Base-by-base conservation (phyloP, 2,329 filamentous ascomycete genomes). In the Fusarium sp. region DNA sequence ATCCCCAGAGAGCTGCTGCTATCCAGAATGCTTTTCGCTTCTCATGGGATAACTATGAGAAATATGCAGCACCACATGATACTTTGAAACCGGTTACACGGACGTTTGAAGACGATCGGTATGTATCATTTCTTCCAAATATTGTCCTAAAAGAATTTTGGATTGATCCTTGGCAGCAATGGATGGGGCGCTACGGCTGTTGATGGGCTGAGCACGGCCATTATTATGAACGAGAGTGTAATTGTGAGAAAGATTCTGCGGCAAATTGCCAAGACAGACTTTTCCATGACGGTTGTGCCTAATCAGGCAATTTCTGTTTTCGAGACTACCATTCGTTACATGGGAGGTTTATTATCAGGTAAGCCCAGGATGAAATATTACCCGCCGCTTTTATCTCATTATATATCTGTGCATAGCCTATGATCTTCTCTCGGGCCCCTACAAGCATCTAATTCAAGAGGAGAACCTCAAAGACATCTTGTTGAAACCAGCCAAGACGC, bases 131-230 rank as follows among this genome's bases (percentile, higher is more conserved):
- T 19, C 19, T 19, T 19, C 19, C 19, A 19, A 19, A 19, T 19
- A 19, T 3, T 19, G 19, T 3, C 19, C 19, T 19, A 19, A 19
- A 19, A 28, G 8, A 28, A 28, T 28, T 13, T 13, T 5, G 19
- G 19, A 19, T 19, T 19, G 19, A 19, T 19, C 19, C 19, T 3
- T 19, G 19, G 6, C n/a, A 72, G 69, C 5, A 72, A 72, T 42
- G 69, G 69, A 5, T 72, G 69, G 69, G 69, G 69, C 2, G 69
- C 69, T 5, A 72, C 69, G 2, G 69, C 69, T 2, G 66, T 72
- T 2, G 69, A 72, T 49, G 69, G 59, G 1, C 11, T 72, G 19
- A 72, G 69, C 34, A 72, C 69, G 0, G 69, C 69, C 5, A 72
- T 72, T 6, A 42, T 72, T 3, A 72, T 72, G 69, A 54, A 67